Conservation (phyloP, 495 filamentous ascomycete species). For the Sporormia fimetaria region DNA sequence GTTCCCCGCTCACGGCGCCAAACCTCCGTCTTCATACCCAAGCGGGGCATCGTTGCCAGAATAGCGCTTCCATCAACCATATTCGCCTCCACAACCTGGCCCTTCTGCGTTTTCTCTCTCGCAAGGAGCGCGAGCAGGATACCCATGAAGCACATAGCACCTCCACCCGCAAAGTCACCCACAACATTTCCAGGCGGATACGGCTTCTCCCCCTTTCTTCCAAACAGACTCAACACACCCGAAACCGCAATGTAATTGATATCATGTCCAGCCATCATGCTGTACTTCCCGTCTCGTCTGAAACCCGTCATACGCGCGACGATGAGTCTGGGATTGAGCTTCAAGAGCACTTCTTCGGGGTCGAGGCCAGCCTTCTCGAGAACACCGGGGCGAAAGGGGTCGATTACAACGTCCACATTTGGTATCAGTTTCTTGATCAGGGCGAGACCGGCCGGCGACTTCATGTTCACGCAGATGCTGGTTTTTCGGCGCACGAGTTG, state of each 20-base stretch:
- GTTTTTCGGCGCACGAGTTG: slow-evolving; percentile 65
- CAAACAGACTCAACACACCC: slow-evolving; percentile 66
- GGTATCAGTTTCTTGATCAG: slow-evolving; percentile 54
- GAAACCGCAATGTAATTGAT: slow-evolving; percentile 93
- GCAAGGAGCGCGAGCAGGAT: slow-evolving; percentile 52
- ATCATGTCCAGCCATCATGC: slow-evolving; percentile 87
- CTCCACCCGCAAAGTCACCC: slow-evolving; percentile 85
- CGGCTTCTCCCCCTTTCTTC: slow-evolving; percentile 54
- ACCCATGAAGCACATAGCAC: slow-evolving; percentile 58
- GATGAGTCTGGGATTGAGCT: slow-evolving; percentile 62
- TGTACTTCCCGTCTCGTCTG: slow-evolving; percentile 72
- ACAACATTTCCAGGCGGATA: slow-evolving; percentile 73
- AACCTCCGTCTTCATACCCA: slow-evolving; percentile 44
- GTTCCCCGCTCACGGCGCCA: slow-evolving; percentile 55
- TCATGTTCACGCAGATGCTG: slow-evolving; percentile 68
- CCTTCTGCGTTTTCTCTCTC: slow-evolving; percentile 44
- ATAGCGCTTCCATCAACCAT: slow-evolving; percentile 88
- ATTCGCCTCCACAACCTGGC: slow-evolving; percentile 86
- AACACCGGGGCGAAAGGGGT: slow-evolving; percentile 84
- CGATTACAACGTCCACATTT: slow-evolving; percentile 68
- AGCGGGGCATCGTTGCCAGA: slow-evolving; percentile 62
- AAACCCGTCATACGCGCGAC: slow-evolving; percentile 84
- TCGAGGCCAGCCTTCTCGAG: slow-evolving; percentile 71
- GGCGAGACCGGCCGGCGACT: slow-evolving; percentile 46
- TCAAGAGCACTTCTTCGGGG: slow-evolving; percentile 50